A percentile compares a stretch with the other conserved stretches of the same genome.
phyloP scores from a whole-genome alignment of 768 basidiomycete genomes.

The Suillus subalutaceus region DNA sequence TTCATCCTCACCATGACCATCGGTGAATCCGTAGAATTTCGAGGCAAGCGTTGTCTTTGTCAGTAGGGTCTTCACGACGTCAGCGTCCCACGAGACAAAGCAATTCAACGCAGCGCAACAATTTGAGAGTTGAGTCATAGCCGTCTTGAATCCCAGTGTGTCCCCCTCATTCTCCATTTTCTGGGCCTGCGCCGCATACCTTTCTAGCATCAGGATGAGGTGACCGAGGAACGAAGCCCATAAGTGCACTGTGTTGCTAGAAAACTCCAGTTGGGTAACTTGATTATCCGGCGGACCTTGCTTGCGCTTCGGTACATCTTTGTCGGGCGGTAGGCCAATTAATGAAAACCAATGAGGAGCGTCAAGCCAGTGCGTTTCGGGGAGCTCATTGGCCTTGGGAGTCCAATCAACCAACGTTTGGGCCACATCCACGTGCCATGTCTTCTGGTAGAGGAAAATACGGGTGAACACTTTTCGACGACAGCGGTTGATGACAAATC shows the following conservation, averaged over 20 bases:
- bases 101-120: not conserved
- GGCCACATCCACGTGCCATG: not conserved
- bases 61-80: not conserved
- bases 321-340: not conserved
- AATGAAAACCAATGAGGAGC: not conserved
- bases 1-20: not conserved
- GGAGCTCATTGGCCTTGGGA: not conserved
- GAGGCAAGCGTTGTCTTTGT: conserved; percentile 1
- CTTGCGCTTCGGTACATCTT: not conserved
- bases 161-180: not conserved
- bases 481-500: not conserved
- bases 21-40: not conserved
- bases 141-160: not conserved
- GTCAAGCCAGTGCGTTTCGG: not conserved
- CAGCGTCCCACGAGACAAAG: not conserved
- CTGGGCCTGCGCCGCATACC: not conserved
- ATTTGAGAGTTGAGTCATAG: not conserved
- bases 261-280: not conserved
- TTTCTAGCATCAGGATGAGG: not conserved
- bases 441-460: not conserved
- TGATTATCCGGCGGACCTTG: not conserved
- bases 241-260: not conserved
- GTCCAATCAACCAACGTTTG: not conserved
- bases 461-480: not conserved
- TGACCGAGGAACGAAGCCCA: not conserved